Evolutionary conservation across 1,284 basidiomycete genomes (phyloP), one percentile per base, ranked within the genome.

Genomic region (Neolentinus lepideus): DNA sequence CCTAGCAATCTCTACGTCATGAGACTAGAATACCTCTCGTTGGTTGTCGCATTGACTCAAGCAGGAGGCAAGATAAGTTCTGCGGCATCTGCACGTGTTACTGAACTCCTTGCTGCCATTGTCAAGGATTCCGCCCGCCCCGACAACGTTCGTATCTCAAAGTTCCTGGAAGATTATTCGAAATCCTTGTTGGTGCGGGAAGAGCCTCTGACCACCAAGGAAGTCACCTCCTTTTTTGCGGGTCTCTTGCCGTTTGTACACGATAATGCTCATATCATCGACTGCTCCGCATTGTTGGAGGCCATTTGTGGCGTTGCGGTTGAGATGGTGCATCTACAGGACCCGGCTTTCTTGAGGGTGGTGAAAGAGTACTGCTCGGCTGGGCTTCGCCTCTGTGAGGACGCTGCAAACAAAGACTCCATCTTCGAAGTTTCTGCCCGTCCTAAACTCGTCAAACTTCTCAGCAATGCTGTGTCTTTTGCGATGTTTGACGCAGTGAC

Each of bases 201-300:
- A 29, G 69, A 73, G 3, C 69, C 65, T 45, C 58, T 76, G 12
- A 43, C 16, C 16, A 3, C 38, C 38, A 85, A 85, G 61, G 70
- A 76, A n/a, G 76, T 83, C 1, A 66, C 79, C 25, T 63, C 73
- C 0, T 77, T 87, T 51, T 71, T 91, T 12, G 73, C 71, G 21
- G 79, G 84, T 46, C 67, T 90, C 21, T 75, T 78, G 0, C 80
- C 85, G 0, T 65, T 89, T 35, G 78, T 88, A 56, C 75, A 73
- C 36, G 70, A 74, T 19, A 78, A 83, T 63, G 74, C 77, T 33
- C 65, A 72, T 0, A 67, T 72, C 0, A 68, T 88, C 31, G 83
- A 90, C 67, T 83, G 90, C 64, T 79, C 83, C 2, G 78, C 78
- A 2, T 67, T 88, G 3, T 79, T 87, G 55, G 75, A 83, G 24